A percentile compares a stretch with the other conserved stretches of the same genome.
Evolutionary conservation across 805 yeast species (phyloP).

Genomic region (Candida patagonica): DNA sequence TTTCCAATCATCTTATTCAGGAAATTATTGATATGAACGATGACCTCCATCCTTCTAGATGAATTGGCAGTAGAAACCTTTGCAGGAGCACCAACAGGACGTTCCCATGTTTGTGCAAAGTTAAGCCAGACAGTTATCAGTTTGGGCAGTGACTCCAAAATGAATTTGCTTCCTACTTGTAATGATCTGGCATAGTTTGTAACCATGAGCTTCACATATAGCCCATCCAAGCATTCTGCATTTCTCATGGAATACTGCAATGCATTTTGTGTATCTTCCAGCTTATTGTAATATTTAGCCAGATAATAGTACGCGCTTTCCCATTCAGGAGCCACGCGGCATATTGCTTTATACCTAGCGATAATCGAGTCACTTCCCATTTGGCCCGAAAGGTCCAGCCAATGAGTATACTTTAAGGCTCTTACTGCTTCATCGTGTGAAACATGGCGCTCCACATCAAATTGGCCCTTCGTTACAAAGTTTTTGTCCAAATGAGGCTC

Average conservation of each 20-base stretch:
- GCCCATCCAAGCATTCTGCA: constrained; percentile 25
- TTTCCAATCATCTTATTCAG: constrained; percentile 9
- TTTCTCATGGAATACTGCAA: constrained; percentile 24
- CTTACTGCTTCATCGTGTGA: constrained; percentile 30
- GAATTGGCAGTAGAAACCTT: constrained; percentile 14
- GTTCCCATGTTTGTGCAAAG: constrained; percentile 35
- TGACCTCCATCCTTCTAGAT: constrained; percentile 6
- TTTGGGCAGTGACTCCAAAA: constrained; percentile 81
- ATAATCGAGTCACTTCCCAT: constrained; percentile 67
- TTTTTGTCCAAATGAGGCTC: constrained; percentile 30
- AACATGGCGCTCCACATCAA: constrained; percentile 1
- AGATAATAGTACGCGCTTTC: constrained; percentile 73
- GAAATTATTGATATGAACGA: constrained; percentile 11
- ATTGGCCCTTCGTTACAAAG: constrained; percentile 9
- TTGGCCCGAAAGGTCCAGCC: constrained; percentile 83
- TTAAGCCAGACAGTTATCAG: constrained; percentile 89
- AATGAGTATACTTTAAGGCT: constrained; percentile 72
- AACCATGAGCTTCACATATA: constrained; percentile 47
- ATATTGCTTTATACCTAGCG: constrained; percentile 55
- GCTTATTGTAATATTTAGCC: constrained; percentile 70
- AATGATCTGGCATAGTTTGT: constrained; percentile 50
- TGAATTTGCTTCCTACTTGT: constrained; percentile 50
- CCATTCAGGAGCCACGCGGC: constrained; percentile 47
- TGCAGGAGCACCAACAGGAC: constrained; percentile 2
- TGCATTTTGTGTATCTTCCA: constrained; percentile 56